phyloP scores from a whole-genome alignment of 2,329 filamentous ascomycete species.

The Ceratocystis colombiana region DNA sequence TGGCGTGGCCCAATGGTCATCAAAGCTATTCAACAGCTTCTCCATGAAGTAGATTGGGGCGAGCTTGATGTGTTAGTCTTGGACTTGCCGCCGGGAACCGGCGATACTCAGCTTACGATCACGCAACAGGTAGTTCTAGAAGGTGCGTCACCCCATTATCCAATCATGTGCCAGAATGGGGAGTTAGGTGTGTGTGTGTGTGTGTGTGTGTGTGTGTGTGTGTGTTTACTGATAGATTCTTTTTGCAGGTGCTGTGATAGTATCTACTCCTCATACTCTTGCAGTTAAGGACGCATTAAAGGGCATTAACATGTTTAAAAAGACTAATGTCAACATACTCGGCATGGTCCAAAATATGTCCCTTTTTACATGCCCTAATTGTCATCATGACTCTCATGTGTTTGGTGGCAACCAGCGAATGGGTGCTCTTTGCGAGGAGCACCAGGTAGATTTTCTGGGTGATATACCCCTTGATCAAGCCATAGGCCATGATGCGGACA shows the following conservation, averaged over 20 bases:
- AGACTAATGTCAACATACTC: constrained; percentile 67
- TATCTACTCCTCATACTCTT: constrained; percentile 89
- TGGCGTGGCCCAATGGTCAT: constrained; percentile 97
- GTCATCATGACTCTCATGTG: constrained; percentile 61
- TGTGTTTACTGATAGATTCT: neutral
- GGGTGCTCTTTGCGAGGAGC: constrained; percentile 55
- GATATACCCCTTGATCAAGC: constrained; percentile 79
- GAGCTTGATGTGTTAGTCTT: constrained; percentile 79
- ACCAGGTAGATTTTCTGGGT: constrained; percentile 69
- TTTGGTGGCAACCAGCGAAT: constrained; percentile 62
- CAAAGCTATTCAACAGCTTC: constrained; percentile 88
- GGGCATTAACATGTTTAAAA: constrained; percentile 86
- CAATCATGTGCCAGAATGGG: neutral
- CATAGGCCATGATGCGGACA: constrained; percentile 80
- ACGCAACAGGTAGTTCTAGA: constrained; percentile 87
- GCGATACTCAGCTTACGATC: constrained; percentile 93
- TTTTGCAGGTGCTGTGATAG: constrained; percentile 59
- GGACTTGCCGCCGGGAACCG: constrained; percentile 87
- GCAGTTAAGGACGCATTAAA: constrained; percentile 85
- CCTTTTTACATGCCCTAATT: constrained; percentile 70
- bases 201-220: neutral
- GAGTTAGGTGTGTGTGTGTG: neutral
- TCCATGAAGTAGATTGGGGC: constrained; percentile 93
- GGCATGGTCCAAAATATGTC: constrained; percentile 92
- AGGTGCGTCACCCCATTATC: constrained; percentile 38